phyloP scores from a whole-genome alignment of 805 yeast genomes.

The Nadsonia fulvescens region DNA sequence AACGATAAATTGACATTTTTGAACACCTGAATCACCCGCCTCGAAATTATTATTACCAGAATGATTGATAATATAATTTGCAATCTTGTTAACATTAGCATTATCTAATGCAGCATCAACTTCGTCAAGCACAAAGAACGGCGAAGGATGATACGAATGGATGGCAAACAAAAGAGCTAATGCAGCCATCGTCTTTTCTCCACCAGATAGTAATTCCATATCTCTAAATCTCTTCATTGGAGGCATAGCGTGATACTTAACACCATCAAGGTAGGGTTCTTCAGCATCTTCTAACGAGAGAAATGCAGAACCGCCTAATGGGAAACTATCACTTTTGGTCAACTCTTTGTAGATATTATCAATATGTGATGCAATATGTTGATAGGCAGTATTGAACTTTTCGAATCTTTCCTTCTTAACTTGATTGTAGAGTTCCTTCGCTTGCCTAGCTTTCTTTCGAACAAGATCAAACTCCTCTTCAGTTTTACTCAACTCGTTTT shows the following conservation, averaged over 20 bases:
- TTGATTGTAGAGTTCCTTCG: constrained; percentile 31
- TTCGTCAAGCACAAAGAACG: constrained; percentile 90
- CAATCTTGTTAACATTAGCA: constrained; percentile 69
- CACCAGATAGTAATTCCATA: constrained; percentile 86
- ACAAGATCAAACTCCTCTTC: constrained; percentile 49
- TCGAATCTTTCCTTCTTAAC: constrained; percentile 43
- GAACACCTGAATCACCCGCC: too few species aligned
- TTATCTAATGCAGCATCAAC: constrained; percentile 96
- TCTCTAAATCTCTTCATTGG: constrained; percentile 87
- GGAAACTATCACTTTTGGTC: constrained; percentile 50
- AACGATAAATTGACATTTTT: constrained; percentile 64
- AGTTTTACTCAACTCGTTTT: constrained; percentile 35
- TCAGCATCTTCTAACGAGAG: constrained; percentile 75
- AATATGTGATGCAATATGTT: constrained; percentile 55
- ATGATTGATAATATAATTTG: constrained; percentile 62
- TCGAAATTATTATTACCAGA: constrained; percentile 59
- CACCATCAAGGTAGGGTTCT: constrained; percentile 71
- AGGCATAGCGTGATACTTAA: constrained; percentile 87
- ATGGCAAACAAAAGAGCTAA: constrained; percentile 79
- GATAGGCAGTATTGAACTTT: constrained; percentile 52
- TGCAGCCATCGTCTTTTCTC: constrained; percentile 94
- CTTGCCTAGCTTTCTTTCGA: constrained; percentile 38
- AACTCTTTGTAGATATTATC: constrained; percentile 72
- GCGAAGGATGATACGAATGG: constrained; percentile 82
- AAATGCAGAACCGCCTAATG: constrained; percentile 88